phyloP scores from a whole-genome alignment of 805 yeast genomes.

The Candida germanica region DNA sequence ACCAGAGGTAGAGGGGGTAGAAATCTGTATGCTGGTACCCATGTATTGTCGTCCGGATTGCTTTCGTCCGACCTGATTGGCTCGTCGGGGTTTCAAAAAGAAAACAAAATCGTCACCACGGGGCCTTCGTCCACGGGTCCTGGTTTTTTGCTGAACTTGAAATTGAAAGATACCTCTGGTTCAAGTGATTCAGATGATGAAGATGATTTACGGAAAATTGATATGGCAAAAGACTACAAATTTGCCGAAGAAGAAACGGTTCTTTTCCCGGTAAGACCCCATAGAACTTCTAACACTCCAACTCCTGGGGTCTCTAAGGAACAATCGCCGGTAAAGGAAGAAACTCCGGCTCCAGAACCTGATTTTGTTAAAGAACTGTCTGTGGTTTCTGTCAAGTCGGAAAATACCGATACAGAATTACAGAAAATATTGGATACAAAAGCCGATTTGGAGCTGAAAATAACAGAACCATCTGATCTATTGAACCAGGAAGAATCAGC shows the following conservation, averaged over 20 bases:
- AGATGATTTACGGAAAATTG: slow-evolving; percentile 46
- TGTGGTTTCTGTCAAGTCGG: slow-evolving; percentile 28
- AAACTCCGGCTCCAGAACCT: slow-evolving; percentile 1
- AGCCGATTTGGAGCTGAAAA: slow-evolving; percentile 26
- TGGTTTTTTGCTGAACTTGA: slow-evolving; percentile 37
- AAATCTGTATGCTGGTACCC: slow-evolving; percentile 48
- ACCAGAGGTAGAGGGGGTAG: slow-evolving; percentile 38
- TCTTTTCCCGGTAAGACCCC: slow-evolving; percentile 69
- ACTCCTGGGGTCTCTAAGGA: slow-evolving; percentile 19
- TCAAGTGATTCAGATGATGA: slow-evolving; percentile 11
- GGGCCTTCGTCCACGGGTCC: slow-evolving; percentile 33
- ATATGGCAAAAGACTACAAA: slow-evolving; percentile 61
- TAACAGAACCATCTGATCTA: slow-evolving; percentile 25
- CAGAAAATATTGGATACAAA: slow-evolving; percentile 22
- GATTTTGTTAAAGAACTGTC: slow-evolving; percentile 15
- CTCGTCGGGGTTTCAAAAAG: slow-evolving; percentile 28
- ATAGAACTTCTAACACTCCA: slow-evolving; percentile 30
- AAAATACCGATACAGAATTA: slow-evolving; percentile 27
- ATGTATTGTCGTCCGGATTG: slow-evolving; percentile 70
- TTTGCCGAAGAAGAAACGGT: slow-evolving; percentile 52
- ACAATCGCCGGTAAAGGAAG: slow-evolving; percentile 11
- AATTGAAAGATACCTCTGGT: slow-evolving; percentile 7
- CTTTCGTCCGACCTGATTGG: slow-evolving; percentile 57
- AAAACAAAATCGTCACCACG: slow-evolving; percentile 24
- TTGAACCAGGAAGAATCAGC: slow-evolving; percentile 28